Evolutionary conservation across 306 rosid genomes (phyloP), one percentile per base, ranked within the genome.

Genomic region (Vachellia collinsii): DNA sequence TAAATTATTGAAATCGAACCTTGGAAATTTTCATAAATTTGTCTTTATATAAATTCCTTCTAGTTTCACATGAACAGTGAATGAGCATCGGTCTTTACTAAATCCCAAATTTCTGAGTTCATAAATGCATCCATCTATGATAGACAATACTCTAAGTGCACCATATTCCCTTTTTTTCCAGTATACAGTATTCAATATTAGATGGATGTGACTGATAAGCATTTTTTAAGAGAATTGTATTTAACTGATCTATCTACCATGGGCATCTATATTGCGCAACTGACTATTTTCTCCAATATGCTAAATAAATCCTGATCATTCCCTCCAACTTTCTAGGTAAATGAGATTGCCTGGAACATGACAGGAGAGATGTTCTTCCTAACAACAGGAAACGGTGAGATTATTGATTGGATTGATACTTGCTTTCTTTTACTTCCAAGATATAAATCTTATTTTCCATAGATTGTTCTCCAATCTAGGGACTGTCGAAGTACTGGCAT

Each of bases 311-410:
- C 71, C 50, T 74, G 41, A 74, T 43, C 6, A 2, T 29, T 75
- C 67, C 76, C 56, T 23, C 69, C 51, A 39, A 23, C 65, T 80
- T 59, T 75, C 66, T 83, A 94, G 99, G 97, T 94, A 39, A 94
- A 94, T 85, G 99, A 94, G 85, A 94, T 94, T 88, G 94, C 99
- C 48, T 93, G 99, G 99, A 93, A 91, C 88, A 93, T 90, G 93
- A 91, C 92, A 3, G 97, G 98, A 56, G 99, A 95, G 77, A 89
- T 88, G 91, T 95, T 95, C 83, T 91, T 93, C 69, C 81, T 95
- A 84, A 95, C 99, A 4, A 95, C 98, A 17, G 98, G 99, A 88
- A 92, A 92, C 53, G 99, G 99, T 94, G 85, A 87, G 87, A 22
- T 74, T 77, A 75, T 70, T 70, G 63, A 58, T 64, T 75, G 29